phyloP scores from a whole-genome alignment of 768 basidiomycete genomes.

The Serendipita vermifera region DNA sequence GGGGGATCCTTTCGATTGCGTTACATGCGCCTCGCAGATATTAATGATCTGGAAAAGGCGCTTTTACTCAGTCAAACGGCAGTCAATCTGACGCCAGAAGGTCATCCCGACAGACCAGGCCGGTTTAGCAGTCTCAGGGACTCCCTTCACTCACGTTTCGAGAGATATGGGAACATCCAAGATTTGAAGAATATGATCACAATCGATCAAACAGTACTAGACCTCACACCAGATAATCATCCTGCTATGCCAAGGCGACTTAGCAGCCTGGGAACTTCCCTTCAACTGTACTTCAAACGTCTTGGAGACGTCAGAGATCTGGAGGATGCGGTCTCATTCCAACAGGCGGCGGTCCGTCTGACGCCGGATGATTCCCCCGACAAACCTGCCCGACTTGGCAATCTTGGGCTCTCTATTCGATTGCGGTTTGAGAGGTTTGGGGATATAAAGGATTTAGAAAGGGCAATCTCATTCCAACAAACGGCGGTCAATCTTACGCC shows the following conservation, averaged over 20 bases:
- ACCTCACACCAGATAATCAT: background rate
- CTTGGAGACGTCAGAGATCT: background rate
- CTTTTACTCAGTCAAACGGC: too few species aligned
- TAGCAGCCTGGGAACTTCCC: background rate
- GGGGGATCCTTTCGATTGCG: too few species aligned
- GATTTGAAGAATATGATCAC: background rate
- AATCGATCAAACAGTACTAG: background rate
- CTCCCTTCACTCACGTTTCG: background rate
- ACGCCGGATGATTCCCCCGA: slow-evolving; percentile 1
- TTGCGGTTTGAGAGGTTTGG: too few species aligned
- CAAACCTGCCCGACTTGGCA: background rate
- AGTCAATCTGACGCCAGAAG: too few species aligned
- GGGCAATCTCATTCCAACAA: too few species aligned
- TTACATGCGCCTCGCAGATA: too few species aligned
- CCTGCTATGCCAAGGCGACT: background rate
- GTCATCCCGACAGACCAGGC: too few species aligned
- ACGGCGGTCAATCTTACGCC: too few species aligned
- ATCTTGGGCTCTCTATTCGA: background rate
- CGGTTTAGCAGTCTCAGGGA: background rate
- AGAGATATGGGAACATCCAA: background rate
- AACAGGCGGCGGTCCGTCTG: background rate
- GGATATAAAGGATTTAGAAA: too few species aligned
- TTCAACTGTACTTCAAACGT: background rate
- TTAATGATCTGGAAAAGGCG: too few species aligned
- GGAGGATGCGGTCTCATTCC: background rate